These are phyloP conservation scores for Sclerotinia nivalis DNA, from an alignment of 2,329 filamentous ascomycete species.

Conservation along the genomic window DNA sequence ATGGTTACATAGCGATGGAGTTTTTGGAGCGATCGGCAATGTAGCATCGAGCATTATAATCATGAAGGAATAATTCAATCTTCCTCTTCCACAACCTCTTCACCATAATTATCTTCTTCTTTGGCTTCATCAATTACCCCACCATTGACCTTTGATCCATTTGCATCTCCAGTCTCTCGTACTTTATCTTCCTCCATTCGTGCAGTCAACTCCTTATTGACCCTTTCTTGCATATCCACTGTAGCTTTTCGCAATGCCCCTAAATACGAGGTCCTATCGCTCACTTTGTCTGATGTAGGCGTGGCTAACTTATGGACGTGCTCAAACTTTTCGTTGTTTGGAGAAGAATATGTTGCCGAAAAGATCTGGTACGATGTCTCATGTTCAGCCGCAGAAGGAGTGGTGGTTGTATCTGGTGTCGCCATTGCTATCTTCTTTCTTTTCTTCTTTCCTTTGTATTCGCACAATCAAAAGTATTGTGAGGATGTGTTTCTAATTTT, in stretches of 20 bases:
- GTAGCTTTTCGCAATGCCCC: constrained; percentile 58
- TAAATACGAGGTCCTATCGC: constrained; percentile 61
- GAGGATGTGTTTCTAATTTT: background rate
- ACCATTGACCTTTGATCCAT: constrained; percentile 42
- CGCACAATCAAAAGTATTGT: background rate
- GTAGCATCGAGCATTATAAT: constrained; percentile 21
- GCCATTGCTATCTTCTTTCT: constrained; percentile 1
- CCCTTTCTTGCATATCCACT: constrained; percentile 58
- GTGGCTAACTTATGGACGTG: constrained; percentile 44
- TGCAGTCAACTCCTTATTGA: constrained; percentile 71
- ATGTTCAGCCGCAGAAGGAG: background rate
- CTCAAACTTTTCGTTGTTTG: constrained; percentile 51
- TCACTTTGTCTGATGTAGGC: constrained; percentile 43
- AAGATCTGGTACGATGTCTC: constrained; percentile 22
- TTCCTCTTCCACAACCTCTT: constrained; percentile 72
- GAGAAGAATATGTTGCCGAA: constrained; percentile 55
- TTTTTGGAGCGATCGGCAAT: constrained; percentile 26
- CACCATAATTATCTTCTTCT: constrained; percentile 80
- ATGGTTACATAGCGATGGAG: constrained; percentile 37
- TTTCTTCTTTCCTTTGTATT: background rate
- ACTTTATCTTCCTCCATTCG: constrained; percentile 74
- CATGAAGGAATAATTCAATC: constrained; percentile 41
- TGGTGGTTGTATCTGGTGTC: constrained; percentile 18
- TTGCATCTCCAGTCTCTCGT: constrained; percentile 44
- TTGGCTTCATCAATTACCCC: constrained; percentile 52